phyloP scores from a whole-genome alignment of 306 rosid species.

The Glycine latifolia region DNA sequence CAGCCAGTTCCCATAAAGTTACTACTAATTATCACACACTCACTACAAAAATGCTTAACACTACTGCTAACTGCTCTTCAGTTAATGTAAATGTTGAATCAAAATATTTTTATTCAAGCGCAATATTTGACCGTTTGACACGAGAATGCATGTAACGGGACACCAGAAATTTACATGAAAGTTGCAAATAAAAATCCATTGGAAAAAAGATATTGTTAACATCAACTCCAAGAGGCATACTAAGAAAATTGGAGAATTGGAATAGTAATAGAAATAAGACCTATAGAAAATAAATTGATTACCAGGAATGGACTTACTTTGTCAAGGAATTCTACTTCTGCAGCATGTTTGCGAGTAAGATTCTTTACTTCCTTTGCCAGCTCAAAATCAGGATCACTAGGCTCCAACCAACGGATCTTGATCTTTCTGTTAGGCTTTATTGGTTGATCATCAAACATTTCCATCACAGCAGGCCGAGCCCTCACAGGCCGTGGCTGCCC shows the following conservation, averaged over 20 bases:
- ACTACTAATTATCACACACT: no score
- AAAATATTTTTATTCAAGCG: no score
- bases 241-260: not conserved
- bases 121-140: not conserved
- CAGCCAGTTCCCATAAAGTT: no score
- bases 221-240: constrained; percentile 18
- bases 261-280: constrained; percentile 16
- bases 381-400: constrained; percentile 72
- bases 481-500: constrained; percentile 94
- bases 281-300: not conserved
- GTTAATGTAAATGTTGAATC: no score
- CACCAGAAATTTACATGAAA: not conserved
- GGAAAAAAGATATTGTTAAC: constrained; percentile 12
- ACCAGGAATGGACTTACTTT: constrained; percentile 53
- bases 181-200: constrained; percentile 27
- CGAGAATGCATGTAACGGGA: not conserved
- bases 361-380: constrained; percentile 61
- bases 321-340: constrained; percentile 58
- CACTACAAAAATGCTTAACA: no score
- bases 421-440: constrained; percentile 62
- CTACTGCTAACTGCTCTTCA: no score
- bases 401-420: constrained; percentile 62
- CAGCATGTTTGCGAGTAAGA: constrained; percentile 58
- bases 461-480: constrained; percentile 59
- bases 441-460: constrained; percentile 84